These are phyloP conservation scores for Hylodesmum podocarpum DNA, from an alignment of 306 rosid genomes.

Conservation along the genomic window DNA sequence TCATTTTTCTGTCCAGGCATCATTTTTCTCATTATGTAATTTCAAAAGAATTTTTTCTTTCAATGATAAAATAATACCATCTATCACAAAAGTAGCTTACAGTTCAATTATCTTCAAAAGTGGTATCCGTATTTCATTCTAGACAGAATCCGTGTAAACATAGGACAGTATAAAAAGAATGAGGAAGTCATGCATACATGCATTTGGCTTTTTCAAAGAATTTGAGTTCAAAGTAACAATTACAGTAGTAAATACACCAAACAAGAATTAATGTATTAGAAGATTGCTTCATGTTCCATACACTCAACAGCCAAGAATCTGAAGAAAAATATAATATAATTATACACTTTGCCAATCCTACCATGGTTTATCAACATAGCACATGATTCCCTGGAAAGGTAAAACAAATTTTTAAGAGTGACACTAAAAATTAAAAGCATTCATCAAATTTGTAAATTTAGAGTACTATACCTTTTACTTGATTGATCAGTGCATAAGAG, in stretches of 20 bases:
- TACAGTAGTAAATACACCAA: not conserved
- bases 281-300: not conserved
- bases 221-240: not conserved
- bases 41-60: not conserved
- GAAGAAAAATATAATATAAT: not conserved
- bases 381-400: not conserved
- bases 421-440: not conserved
- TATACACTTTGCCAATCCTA: not conserved
- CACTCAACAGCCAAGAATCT: not conserved
- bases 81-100: not conserved
- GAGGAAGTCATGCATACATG: not conserved
- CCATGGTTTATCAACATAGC: not conserved
- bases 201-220: not conserved
- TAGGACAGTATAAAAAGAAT: not conserved
- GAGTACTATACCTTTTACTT: not conserved
- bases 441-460: not conserved
- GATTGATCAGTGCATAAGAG: not conserved
- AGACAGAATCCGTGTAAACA: not conserved
- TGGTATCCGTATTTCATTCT: not conserved
- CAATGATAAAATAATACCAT: not conserved
- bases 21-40: not conserved
- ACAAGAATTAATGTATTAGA: not conserved
- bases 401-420: not conserved
- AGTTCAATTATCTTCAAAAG: not conserved
- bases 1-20: not conserved